Conservation (phyloP, 257 asterid genomes). For the Ballota nigra region DNA sequence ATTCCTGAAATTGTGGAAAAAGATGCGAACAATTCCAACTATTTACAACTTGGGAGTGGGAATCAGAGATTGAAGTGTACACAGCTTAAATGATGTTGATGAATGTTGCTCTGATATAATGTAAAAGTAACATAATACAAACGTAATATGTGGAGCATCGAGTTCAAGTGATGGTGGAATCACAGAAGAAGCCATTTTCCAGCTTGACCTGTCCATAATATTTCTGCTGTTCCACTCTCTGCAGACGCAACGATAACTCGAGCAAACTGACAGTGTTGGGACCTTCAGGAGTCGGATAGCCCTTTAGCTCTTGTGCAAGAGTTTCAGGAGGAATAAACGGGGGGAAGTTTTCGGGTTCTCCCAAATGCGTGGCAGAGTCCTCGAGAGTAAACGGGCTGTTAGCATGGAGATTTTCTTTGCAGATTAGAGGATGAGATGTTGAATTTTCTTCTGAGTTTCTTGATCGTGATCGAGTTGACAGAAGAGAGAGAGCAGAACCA, state of each 20-base stretch:
- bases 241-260: slow-evolving; percentile 58
- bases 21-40: background rate
- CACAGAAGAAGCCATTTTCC: slow-evolving; percentile 32
- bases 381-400: slow-evolving; percentile 7
- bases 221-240: slow-evolving; percentile 58
- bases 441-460: slow-evolving; percentile 26
- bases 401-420: slow-evolving; percentile 16
- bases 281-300: slow-evolving; percentile 21
- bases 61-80: background rate
- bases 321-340: background rate
- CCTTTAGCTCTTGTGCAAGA: too few species aligned
- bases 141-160: background rate
- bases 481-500: slow-evolving; percentile 75
- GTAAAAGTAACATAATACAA: background rate
- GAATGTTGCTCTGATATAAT: background rate
- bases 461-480: slow-evolving; percentile 45
- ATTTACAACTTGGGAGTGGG: background rate
- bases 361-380: slow-evolving; percentile 8
- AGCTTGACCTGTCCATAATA: slow-evolving; percentile 37
- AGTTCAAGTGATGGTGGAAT: slow-evolving; percentile 27
- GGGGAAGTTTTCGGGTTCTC: background rate
- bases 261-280: slow-evolving; percentile 42
- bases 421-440: slow-evolving; percentile 15
- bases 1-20: too few species aligned
- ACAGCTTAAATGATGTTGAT: background rate